Conservation (phyloP, 345 rosid species). For the Melaleuca quinquenervia region DNA sequence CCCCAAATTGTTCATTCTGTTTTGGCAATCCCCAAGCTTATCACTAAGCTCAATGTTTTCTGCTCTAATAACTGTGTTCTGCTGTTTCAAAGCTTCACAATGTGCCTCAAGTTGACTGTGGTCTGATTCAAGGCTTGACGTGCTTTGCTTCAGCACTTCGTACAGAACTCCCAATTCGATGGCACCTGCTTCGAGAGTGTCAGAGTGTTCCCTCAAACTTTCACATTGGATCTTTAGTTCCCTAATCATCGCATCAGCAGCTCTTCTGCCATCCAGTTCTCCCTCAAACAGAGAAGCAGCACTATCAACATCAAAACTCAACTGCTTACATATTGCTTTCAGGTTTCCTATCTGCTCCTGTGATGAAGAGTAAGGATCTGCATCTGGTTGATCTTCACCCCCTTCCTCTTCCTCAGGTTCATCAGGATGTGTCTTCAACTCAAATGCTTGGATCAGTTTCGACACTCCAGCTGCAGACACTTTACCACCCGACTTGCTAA, state of each 20-base stretch:
- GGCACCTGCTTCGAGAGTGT: constrained; percentile 37
- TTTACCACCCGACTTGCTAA: constrained; percentile 29
- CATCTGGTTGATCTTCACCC: constrained; percentile 21
- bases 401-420: constrained; percentile 38
- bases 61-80: constrained; percentile 26
- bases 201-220: constrained; percentile 31
- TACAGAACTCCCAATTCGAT: constrained; percentile 50
- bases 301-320: constrained; percentile 36
- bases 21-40: constrained; percentile 26
- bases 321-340: constrained; percentile 41
- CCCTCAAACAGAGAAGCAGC: constrained; percentile 21
- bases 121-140: constrained; percentile 22
- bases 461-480: constrained; percentile 41
- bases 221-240: constrained; percentile 38
- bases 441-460: constrained; percentile 74
- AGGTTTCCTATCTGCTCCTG: constrained; percentile 39
- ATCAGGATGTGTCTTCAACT: constrained; percentile 47
- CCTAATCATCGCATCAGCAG: constrained; percentile 18
- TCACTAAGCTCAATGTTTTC: constrained; percentile 39
- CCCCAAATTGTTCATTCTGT: constrained; percentile 40
- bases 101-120: constrained; percentile 36
- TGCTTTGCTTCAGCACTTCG: constrained; percentile 50
- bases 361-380: constrained; percentile 29
- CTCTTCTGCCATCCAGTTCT: constrained; percentile 26
- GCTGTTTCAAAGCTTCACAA: constrained; percentile 29